Conservation (phyloP, 2,329 filamentous ascomycete species). For the Apiospora aurea region DNA sequence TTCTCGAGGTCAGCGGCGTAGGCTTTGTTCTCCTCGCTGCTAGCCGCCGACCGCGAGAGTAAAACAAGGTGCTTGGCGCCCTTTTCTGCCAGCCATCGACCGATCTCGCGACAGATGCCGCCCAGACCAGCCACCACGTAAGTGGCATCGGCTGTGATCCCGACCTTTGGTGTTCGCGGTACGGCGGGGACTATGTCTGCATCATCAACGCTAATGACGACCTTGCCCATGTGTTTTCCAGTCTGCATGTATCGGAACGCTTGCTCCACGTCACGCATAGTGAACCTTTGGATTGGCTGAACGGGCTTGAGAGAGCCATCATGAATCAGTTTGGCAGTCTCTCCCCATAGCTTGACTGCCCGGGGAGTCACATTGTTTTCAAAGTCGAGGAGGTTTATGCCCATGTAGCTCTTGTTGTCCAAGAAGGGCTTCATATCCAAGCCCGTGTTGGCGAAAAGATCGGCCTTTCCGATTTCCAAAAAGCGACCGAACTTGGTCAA, state of each 20-base stretch:
- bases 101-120: constrained; percentile 57
- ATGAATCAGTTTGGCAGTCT: constrained; percentile 54
- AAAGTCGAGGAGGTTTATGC: neutral
- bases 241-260: constrained; percentile 53
- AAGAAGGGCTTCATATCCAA: constrained; percentile 28
- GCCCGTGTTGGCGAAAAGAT: constrained; percentile 25
- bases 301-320: constrained; percentile 47
- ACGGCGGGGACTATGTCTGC: constrained; percentile 10
- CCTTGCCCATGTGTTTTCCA: constrained; percentile 49
- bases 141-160: constrained; percentile 51
- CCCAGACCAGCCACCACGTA: constrained; percentile 59
- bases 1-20: constrained; percentile 31
- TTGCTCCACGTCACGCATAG: constrained; percentile 44
- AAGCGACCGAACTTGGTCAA: constrained; percentile 24
- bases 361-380: neutral
- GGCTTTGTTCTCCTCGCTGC: constrained; percentile 35
- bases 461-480: constrained; percentile 25
- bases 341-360: constrained; percentile 29
- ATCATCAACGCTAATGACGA: neutral
- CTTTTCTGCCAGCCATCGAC: constrained; percentile 55
- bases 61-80: constrained; percentile 58
- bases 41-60: constrained; percentile 46
- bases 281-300: constrained; percentile 43
- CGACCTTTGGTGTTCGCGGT: constrained; percentile 7
- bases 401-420: constrained; percentile 3